phyloP scores from a whole-genome alignment of 2,329 filamentous ascomycete species.

The Exophiala sp. region DNA sequence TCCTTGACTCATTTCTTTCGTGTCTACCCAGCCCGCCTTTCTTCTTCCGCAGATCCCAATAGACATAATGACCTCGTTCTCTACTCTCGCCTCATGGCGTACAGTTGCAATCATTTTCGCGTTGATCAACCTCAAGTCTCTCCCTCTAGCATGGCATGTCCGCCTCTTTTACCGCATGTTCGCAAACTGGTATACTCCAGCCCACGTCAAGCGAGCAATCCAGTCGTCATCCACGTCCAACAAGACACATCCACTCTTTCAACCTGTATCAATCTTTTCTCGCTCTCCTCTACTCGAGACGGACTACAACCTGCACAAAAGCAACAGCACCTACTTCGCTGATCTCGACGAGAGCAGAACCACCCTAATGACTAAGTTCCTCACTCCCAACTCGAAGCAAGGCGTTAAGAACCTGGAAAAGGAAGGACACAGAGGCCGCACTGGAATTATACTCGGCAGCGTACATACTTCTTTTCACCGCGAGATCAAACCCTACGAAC shows the following conservation, averaged over 20 bases:
- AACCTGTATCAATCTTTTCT: slow-evolving; percentile 63
- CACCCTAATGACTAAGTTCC: slow-evolving; percentile 69
- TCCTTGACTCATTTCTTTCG: too few species aligned
- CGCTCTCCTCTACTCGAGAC: slow-evolving; percentile 71
- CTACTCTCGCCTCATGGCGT: slow-evolving; percentile 31
- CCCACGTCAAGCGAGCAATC: slow-evolving; percentile 39
- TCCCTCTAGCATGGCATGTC: slow-evolving; percentile 73
- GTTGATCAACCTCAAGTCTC: slow-evolving; percentile 66
- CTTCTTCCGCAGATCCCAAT: background rate
- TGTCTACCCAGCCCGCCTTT: too few species aligned
- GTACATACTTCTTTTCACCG: slow-evolving; percentile 70
- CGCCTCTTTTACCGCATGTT: slow-evolving; percentile 59
- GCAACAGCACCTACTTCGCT: slow-evolving; percentile 55
- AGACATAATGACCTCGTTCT: slow-evolving; percentile 9
- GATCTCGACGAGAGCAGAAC: slow-evolving; percentile 68
- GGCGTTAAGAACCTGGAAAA: slow-evolving; percentile 47
- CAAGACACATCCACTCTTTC: slow-evolving; percentile 62
- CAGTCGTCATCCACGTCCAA: slow-evolving; percentile 33
- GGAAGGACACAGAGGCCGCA: slow-evolving; percentile 42
- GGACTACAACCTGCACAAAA: slow-evolving; percentile 73
- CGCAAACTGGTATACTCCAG: slow-evolving; percentile 52
- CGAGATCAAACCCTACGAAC: slow-evolving; percentile 67
- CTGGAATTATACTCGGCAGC: slow-evolving; percentile 67
- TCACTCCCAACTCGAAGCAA: slow-evolving; percentile 56
- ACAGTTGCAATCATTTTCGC: slow-evolving; percentile 50